Evolutionary conservation across 306 rosid genomes (phyloP), one percentile per base, ranked within the genome.

Genomic region (Casuarina cunninghamiana): DNA sequence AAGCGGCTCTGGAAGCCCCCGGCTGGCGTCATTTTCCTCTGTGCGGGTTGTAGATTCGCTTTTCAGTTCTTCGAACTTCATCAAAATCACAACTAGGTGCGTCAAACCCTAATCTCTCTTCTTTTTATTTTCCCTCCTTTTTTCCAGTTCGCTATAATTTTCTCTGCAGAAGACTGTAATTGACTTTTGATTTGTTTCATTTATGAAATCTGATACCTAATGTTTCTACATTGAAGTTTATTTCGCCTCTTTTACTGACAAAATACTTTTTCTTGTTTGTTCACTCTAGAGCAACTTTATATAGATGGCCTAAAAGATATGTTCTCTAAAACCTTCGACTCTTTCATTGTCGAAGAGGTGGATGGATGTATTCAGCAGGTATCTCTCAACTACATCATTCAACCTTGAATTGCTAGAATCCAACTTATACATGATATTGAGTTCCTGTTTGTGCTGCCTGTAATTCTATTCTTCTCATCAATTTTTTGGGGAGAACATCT

Each of bases 311-410:
- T 94, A 54, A 96, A 94, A 77, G 55, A 44, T 10, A 83, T 86
- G 77, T 86, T 91, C 2, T 76, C 77, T 17, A 86, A 89, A 69
- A 89, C 79, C 9, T 55, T 86, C 85, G 68, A 82, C 53, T 78
- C 91, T 60, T 83, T 94, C 77, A 87, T 80, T 74, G 68, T 89
- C 8, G 72, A 58, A 80, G 86, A 79, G 37, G 91, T 90, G 0
- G 97, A 91, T 75, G 96, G 96, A 46, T 89, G 94, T 78, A 10
- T 86, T 68, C 93, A 90, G 78, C 94, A 94, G 96, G 98, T 74
- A 77, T 39, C 42, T 7, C 32, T 26, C 1, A 26, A 26, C 32
- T 26, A 26, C 32, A 26, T 26, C 32, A 48, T 21, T 80, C 49
- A 42, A n/a, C 1, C 51, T 72, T 38, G 45, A 42, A 49, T 66